Evolutionary conservation across 148 eudicot species (phyloP).

Genomic region (Vaccinium darrowii): DNA sequence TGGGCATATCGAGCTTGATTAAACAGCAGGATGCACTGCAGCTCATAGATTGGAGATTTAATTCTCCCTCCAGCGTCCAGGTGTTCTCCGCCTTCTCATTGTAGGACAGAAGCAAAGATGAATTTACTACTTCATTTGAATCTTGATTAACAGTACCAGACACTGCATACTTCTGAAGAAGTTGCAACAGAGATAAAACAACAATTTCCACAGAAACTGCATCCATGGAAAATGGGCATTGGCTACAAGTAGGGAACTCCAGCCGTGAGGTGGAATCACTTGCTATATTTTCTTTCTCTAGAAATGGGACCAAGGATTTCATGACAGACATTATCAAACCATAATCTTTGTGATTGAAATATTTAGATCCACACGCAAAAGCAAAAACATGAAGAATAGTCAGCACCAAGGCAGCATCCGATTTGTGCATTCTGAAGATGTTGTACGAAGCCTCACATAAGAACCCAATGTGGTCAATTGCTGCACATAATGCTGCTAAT

Average conservation of each 20-base stretch:
- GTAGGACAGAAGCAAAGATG: neutral
- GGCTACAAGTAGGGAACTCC: constrained; percentile 38
- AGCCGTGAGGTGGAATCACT: constrained; percentile 12
- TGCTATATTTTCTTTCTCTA: constrained; percentile 37
- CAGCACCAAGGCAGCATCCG: constrained; percentile 36
- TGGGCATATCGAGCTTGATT: constrained; percentile 15
- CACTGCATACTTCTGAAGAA: constrained; percentile 33
- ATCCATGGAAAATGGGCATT: constrained; percentile 65
- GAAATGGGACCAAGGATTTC: constrained; percentile 48
- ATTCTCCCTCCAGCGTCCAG: constrained; percentile 9
- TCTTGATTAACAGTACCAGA: constrained; percentile 9
- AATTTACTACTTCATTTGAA: constrained; percentile 18
- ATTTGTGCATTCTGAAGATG: constrained; percentile 32
- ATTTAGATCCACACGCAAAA: constrained; percentile 54
- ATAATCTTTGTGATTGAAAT: constrained; percentile 33
- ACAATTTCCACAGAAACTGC: constrained; percentile 48
- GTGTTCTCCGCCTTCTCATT: constrained; percentile 7
- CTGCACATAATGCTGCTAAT: constrained; percentile 63
- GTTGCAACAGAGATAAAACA: constrained; percentile 45
- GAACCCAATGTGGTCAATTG: constrained; percentile 44
- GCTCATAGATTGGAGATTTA: neutral
- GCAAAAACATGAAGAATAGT: constrained; percentile 73
- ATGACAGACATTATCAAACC: constrained; percentile 42
- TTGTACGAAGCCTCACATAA: constrained; percentile 66
- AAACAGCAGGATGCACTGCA: constrained; percentile 12